phyloP scores from a whole-genome alignment of 1,284 basidiomycete genomes.

The Marasmius fiardii region DNA sequence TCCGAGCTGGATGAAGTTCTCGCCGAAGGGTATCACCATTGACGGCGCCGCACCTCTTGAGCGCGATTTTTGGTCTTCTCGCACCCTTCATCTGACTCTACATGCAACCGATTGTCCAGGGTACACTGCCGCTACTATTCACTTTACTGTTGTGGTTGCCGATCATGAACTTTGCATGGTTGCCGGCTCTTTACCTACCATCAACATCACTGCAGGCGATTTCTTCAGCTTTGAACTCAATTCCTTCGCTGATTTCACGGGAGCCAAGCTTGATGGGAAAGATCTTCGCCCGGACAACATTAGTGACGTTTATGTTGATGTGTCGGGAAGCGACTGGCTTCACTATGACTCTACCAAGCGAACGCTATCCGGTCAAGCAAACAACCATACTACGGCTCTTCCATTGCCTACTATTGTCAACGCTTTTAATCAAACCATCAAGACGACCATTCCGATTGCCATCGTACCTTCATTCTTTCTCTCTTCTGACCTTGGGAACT shows the following conservation, averaged over 20 bases:
- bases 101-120: slow-evolving; percentile 66
- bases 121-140: slow-evolving; percentile 48
- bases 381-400: slow-evolving; percentile 29
- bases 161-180: slow-evolving; percentile 60
- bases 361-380: slow-evolving; percentile 64
- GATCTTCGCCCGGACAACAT: slow-evolving; percentile 53
- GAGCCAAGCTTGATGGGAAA: slow-evolving; percentile 59
- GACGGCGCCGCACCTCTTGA: slow-evolving; percentile 70
- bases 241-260: slow-evolving; percentile 56
- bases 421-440: slow-evolving; percentile 66
- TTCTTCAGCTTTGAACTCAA: slow-evolving; percentile 57
- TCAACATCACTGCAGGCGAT: slow-evolving; percentile 59
- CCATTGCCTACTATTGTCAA: slow-evolving; percentile 60
- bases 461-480: slow-evolving; percentile 72
- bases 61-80: slow-evolving; percentile 33
- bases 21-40: slow-evolving; percentile 67
- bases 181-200: slow-evolving; percentile 45
- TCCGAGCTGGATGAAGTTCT: slow-evolving; percentile 78
- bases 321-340: slow-evolving; percentile 59
- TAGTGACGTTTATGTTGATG: slow-evolving; percentile 50
- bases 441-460: slow-evolving; percentile 58
- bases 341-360: slow-evolving; percentile 52
- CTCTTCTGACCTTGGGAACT: slow-evolving; percentile 48
- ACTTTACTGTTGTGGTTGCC: slow-evolving; percentile 59
- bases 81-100: slow-evolving; percentile 48